Base-by-base conservation (phyloP, 176 grass and related monocot species). In the Thinopyrum elongatum region DNA sequence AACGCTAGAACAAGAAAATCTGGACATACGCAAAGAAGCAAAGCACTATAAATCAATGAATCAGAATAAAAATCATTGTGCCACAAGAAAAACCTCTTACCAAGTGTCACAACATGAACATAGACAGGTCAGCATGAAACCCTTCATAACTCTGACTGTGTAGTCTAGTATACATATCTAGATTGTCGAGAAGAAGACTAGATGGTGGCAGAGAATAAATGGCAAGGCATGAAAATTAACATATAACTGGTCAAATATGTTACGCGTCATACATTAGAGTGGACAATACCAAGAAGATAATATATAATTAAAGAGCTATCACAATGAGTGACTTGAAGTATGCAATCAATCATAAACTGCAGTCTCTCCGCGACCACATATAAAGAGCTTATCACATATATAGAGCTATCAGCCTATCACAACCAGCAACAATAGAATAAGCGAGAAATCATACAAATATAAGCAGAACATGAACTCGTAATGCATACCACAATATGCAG, bases 401-500 rank as follows among this genome's bases (percentile, higher is more conserved):
- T 13, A 70, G 34, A 12, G 34, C 34, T 23, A 21, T 39, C 31
- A 34, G 36, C 23, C 39, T n/a, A 42, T 7, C 63, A 29, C 2
- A 30, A 12, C 10, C 23, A 73, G 9, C 11, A 72, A 72, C 7
- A 16, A 12, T 9, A n/a, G n/a, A n/a, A n/a, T 10, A 41, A 12
- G 4, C 68, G 39, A 71, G 10, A 70, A 70, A 71, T 23, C 4
- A 15, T 13, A 70, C 8, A 70, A 70, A 12, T 23, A 35, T 36
- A 25, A 72, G 69, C 36, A 3, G 35, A 72, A 42, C 22, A 72
- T 12, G 22, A 15, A 72, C 5, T 42, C 21, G 23, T 38, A 25
- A 25, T 22, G 7, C 36, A 72, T 72, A 72, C 69, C 69, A 15
- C 23, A 30, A 86, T 59, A 46, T 86, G 62, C 14, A 86, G 73